Evolutionary conservation across 2,329 filamentous ascomycete genomes (phyloP), one percentile per base, ranked within the genome.

Genomic region (Thyridium curvatum): DNA sequence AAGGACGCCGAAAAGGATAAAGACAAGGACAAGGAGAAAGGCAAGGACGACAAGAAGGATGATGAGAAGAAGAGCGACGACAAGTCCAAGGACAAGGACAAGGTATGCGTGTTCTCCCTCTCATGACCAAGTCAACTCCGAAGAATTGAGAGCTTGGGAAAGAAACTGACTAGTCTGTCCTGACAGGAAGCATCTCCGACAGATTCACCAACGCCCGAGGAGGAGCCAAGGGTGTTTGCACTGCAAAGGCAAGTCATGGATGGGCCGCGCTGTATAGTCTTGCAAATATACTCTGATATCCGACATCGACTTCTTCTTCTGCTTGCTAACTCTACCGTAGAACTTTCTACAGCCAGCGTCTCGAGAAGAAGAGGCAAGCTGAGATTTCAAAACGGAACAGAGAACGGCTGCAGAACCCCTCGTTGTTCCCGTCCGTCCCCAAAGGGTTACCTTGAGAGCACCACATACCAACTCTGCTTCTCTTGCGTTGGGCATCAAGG

Each of bases 361-460:
- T 95, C 37, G 80, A 88, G 56, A 84, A 84, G 55, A 82, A 89
- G 54, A 76, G 82, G 32, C 84, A 86, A 58, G 75, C 77, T n/a
- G 86, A 93, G 54, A 71, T 82, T 39, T 84, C 88, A 10, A 94
- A 82, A 61, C 73, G 85, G 38, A 93, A 91, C 53, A 79, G 82
- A 32, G 87, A 96, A 58, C 78, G 88, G 33, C 61, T 94, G 43
- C 82, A 78, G 46, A 84, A 89, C 54, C 86, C 88, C 2, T 77
- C 73, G 18, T 77, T 84, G 42, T 97, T 97, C 54, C 93, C 93
- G 2, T 84, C 86, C 32, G 88, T 93, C 1, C 91, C 91, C 3
- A 84, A 77, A 37, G 75, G 74, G 31, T 53, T 66, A 8, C 74
- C 72, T 1, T 61, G 56, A 43, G n/a, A 13, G 18, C n/a, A 10